These are phyloP conservation scores for Paecilomyces variotii DNA, from an alignment of 2,329 filamentous ascomycete genomes.

Conservation along the genomic window DNA sequence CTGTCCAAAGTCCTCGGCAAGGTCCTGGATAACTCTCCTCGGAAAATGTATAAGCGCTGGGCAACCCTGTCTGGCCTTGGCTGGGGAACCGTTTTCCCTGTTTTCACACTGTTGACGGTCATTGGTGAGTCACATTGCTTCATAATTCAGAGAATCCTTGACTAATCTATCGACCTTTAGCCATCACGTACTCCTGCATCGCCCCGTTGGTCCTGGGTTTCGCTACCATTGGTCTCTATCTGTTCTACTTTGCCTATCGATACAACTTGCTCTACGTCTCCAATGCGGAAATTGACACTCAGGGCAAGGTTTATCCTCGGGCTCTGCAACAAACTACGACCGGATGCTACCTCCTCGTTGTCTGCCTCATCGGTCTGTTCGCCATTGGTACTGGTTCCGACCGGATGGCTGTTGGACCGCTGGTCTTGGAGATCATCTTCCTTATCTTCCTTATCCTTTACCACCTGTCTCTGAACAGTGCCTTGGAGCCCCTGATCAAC, in stretches of 20 bases:
- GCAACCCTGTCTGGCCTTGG: slow-evolving; percentile 62
- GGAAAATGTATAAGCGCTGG: slow-evolving; percentile 74
- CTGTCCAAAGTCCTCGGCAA: slow-evolving; percentile 68
- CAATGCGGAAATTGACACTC: slow-evolving; percentile 74
- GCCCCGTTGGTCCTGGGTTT: slow-evolving; percentile 79
- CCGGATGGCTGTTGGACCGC: slow-evolving; percentile 55
- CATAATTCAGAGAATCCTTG: background rate
- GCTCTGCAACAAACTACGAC: slow-evolving; percentile 78
- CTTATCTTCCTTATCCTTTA: slow-evolving; percentile 68
- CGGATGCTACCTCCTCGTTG: slow-evolving; percentile 72
- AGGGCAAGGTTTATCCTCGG: slow-evolving; percentile 79
- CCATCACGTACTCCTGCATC: slow-evolving; percentile 78
- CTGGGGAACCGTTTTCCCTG: slow-evolving; percentile 76
- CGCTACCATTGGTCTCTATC: slow-evolving; percentile 64
- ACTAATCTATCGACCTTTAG: slow-evolving; percentile 33
- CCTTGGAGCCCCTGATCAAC: slow-evolving; percentile 66
- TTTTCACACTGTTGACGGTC: slow-evolving; percentile 72
- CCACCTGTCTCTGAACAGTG: slow-evolving; percentile 62
- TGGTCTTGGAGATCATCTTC: slow-evolving; percentile 69
- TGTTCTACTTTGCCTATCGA: slow-evolving; percentile 81
- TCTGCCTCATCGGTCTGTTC: slow-evolving; percentile 81
- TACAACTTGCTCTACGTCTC: slow-evolving; percentile 88
- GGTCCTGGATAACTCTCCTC: slow-evolving; percentile 67
- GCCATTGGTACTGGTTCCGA: slow-evolving; percentile 59
- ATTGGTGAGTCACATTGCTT: slow-evolving; percentile 52